Evolutionary conservation across 306 rosid genomes (phyloP), one percentile per base, ranked within the genome.

Genomic region (Carpinus viminea): DNA sequence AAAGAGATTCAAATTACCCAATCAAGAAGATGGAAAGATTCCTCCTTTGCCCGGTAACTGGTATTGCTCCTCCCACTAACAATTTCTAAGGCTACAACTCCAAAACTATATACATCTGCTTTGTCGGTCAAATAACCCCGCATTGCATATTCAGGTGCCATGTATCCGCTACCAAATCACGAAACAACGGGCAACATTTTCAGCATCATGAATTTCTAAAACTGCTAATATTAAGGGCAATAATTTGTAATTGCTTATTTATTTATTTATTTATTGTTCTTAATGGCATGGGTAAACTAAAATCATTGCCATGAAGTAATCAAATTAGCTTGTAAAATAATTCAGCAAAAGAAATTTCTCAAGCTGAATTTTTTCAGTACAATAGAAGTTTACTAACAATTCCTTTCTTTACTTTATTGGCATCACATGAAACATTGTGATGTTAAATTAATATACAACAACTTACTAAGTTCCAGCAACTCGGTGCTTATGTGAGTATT

Each of bases 401-500:
- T 47, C 15, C n/a, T n/a, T n/a, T n/a, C 51, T 47, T 3, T 47
- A 10, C 51, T 47, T 47, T 47, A 47, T 46, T 41, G 10, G 11
- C 8, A 50, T 7, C 17, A 47, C 8, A 12, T 13, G 13, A 47
- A 47, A 47, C 13, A 47, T 47, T 47, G 51, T 47, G 28, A 31
- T 38, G 13, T 64, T 2, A 51, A 53, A 52, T 5, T n/a, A 28
- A 52, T 45, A 2, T 15, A 9, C 2, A 24, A 13, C 53, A 20
- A 61, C 84, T 79, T 17, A 83, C 84, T 31, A 79, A 55, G 87
- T 83, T 80, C 87, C 81, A 61, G 81, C 78, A 11, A 83, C 46
- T n/a, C 84, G 15, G 87, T 83, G 69, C 87, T 83, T 51, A 79
- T 83, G 60, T 83, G 86, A 17, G 86, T 79, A 18, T 75, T 75